Base-by-base conservation (phyloP, 2,329 filamentous ascomycete genomes). In the Colletotrichum australisinense region DNA sequence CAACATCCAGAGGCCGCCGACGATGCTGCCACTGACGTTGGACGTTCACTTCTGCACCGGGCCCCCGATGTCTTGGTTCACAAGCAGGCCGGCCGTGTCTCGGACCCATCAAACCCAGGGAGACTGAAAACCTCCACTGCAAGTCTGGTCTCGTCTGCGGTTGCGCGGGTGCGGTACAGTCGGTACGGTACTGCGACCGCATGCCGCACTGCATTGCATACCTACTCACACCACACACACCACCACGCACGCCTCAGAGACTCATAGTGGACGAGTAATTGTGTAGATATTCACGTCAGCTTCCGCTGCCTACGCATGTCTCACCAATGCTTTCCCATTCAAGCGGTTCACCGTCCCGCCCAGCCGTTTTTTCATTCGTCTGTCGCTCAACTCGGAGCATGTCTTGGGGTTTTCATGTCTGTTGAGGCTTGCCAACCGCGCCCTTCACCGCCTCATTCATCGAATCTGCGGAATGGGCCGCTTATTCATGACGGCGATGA, bases 281-380 rank as follows among this genome's bases (percentile, higher is more conserved):
- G 42, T n/a, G 19, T n/a, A 19, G 38, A 12, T 35, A 49, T 49
- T 49, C 19, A 49, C 42, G 63, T 56, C 49, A 57, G 69, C 69
- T 52, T 52, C 63, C 56, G 63, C 64, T 49, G 53, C 59, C 59
- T 22, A 19, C 16, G 16, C 42, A 5, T 65, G 66, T 73, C 59
- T 73, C 60, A 70, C 66, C 32, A 38, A 49, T 49, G 46, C 16
- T 12, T 56, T 65, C 57, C 70, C 70, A 65, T 32, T 19, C 67
- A 24, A 60, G 70, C 70, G 66, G 70, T 73, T 64, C 67, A 52
- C 26, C 70, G 66, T 73, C 70, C 70, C 66, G 70, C 55, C 60
- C 26, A 69, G 67, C 66, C 70, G 59, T 70, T 62, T 26, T 49
- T 6, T 46, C 30, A 60, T 38, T 65, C 46, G 59, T 52, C 69